Percentiles rank a stretch among this genome's conserved stretches.
These are phyloP conservation scores for Phlebopus sp. DNA, from an alignment of 1,284 basidiomycete species.

Conservation along the genomic window DNA sequence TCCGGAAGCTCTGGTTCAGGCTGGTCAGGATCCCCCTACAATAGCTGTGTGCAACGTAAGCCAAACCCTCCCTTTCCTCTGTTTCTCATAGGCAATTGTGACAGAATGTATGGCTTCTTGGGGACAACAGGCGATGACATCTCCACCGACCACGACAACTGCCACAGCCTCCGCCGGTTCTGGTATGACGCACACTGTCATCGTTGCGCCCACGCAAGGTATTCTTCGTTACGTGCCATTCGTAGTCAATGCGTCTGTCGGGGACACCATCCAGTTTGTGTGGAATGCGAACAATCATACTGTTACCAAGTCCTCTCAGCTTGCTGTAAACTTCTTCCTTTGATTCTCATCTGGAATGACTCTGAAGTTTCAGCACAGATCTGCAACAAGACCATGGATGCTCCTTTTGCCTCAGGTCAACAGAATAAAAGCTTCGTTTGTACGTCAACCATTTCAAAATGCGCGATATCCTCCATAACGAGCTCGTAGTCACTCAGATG, in stretches of 20 bases:
- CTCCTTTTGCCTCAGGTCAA: constrained; percentile 60
- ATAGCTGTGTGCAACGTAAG: constrained; percentile 70
- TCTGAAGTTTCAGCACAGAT: constrained; percentile 19
- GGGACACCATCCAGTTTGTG: constrained; percentile 71
- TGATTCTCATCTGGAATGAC: neutral
- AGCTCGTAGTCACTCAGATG: constrained; percentile 36
- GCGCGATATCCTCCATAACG: neutral
- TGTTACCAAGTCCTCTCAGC: constrained; percentile 68
- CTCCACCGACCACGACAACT: constrained; percentile 41
- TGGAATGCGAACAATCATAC: constrained; percentile 76
- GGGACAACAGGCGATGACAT: constrained; percentile 42
- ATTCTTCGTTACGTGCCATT: constrained; percentile 73
- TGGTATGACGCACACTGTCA: constrained; percentile 67
- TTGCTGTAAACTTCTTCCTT: constrained; percentile 32
- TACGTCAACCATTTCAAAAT: constrained; percentile 29
- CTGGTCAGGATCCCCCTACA: constrained; percentile 46
- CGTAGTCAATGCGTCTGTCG: constrained; percentile 67
- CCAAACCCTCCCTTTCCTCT: constrained; percentile 10
- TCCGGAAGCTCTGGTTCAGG: constrained; percentile 63
- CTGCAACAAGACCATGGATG: constrained; percentile 66
- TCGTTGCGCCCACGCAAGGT: constrained; percentile 72
- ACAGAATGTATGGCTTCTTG: constrained; percentile 65
- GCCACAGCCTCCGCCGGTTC: constrained; percentile 31
- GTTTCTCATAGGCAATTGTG: constrained; percentile 1
- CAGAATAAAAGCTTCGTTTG: constrained; percentile 63